Base-by-base conservation (phyloP, 2,329 filamentous ascomycete species). In the Talaromyces amestolkiae region DNA sequence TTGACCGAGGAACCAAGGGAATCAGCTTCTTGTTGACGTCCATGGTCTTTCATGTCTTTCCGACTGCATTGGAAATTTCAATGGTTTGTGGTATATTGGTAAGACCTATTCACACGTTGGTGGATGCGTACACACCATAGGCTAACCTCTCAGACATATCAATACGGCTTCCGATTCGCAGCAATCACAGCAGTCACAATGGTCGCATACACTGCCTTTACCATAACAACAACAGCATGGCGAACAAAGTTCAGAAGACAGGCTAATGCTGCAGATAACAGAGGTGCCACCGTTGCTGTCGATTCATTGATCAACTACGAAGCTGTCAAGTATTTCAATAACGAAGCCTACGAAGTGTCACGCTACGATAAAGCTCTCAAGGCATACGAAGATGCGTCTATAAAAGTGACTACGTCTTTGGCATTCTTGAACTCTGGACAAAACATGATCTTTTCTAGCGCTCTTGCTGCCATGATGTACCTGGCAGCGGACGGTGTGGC, bases 281-380 rank as follows among this genome's bases (percentile, higher is more conserved):
- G 89, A 75, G 95, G 92, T 0, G 96, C 94, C 0, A 98, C 94
- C 0, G 92, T 98, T 8, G 94, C 94, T 0, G 93, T 98, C 1
- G 95, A 99, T 79, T 97, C 93, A 0, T 82, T 99, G 60, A 97
- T 99, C 83, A 99, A 99, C 81, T 99, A 97, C 74, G 95, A 99
- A 79, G 94, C 96, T 15, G 95, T 99, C 75, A 99, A 99, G 80
- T 97, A 98, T 81, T 99, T 98, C 82, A 99, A 99, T 82, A 99
- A 99, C 74, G 96, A 99, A 75, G 92, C 91, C 70, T 98, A 93
- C 70, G 95, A 99, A 80, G 92, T 97, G 51, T 85, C 86, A 37
- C 87, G 95, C 49, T 99, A 99, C 76, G 93, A 98, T 78, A 87
- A 89, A 71, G 93, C 95, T 0, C 82, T 99, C 27, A 85, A 89